Conservation (phyloP, 805 yeast species). For the Lipomyces lipofer region DNA sequence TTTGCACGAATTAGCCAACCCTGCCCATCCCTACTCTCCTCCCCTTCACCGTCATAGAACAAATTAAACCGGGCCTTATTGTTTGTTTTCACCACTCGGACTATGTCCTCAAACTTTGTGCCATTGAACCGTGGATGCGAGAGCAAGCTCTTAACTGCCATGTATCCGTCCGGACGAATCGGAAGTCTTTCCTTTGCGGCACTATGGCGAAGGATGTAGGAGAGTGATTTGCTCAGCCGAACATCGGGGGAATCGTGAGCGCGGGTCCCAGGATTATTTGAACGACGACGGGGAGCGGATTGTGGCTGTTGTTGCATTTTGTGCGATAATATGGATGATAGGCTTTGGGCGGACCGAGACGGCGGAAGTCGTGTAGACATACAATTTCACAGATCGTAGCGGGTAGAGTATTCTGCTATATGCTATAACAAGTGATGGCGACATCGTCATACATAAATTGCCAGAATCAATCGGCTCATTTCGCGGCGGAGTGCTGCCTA, state of each 20-base stretch:
- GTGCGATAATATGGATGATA: too few relatives aligned
- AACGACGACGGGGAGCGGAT: too few relatives aligned
- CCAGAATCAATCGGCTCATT: too few relatives aligned
- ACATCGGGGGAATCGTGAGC: conserved; percentile 11
- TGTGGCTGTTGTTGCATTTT: too few relatives aligned
- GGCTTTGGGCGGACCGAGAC: too few relatives aligned
- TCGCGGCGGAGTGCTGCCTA: too few relatives aligned
- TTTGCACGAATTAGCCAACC: conserved; percentile 68
- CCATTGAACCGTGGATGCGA: conserved; percentile 59
- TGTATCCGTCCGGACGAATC: conserved; percentile 70
- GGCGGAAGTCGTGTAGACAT: too few relatives aligned
- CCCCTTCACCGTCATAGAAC: conserved; percentile 37
- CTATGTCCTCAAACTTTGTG: conserved; percentile 58
- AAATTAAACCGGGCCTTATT: conserved; percentile 71
- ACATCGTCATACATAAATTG: too few relatives aligned
- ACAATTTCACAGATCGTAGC: too few relatives aligned
- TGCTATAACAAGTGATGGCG: too few relatives aligned
- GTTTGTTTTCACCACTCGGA: conserved; percentile 60
- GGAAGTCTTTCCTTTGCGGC: conserved; percentile 66
- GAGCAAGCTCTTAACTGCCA: conserved; percentile 55
- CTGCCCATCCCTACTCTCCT: background rate
- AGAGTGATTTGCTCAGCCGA: conserved; percentile 64
- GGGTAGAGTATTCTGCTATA: too few relatives aligned
- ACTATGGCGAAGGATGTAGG: conserved; percentile 82
- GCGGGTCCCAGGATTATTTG: too few relatives aligned